Base-by-base conservation (phyloP, 345 rosid species). In the Eucalyptus victrix region DNA sequence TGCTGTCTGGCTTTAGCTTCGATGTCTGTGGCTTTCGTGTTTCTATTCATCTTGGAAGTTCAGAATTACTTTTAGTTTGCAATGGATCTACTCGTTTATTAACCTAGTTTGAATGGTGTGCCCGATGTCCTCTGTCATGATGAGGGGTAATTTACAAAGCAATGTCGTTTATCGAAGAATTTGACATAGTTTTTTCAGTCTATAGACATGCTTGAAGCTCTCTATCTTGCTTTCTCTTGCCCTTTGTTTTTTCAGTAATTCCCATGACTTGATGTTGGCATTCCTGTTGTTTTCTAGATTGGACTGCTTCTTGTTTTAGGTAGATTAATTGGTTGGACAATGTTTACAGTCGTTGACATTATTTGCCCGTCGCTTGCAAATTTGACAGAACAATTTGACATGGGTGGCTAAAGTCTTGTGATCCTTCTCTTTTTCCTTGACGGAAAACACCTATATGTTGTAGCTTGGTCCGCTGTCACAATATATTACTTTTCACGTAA, bases 291-390 rank as follows among this genome's bases (percentile, higher is more conserved):
- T 17, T 69, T 69, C 4, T 69, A 30, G 67, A 26, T 60, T 26
- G 67, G 67, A 60, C 12, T 11, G 26, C n/a, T 58, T 26, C 67
- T 26, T 26, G 67, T 11, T 26, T 26, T 60, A 8, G 26, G 14
- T 26, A 60, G 15, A 60, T 60, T 60, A 60, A 60, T 26, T 58
- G n/a, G 65, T 5, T 60, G 67, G n/a, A 26, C n/a, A 26, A 26
- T 26, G 32, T 60, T 60, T 26, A 58, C n/a, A 26, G n/a, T 58
- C 1, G 34, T 30, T 30, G 34, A 62, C 72, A 30, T 62, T 14
- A 3, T 16, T n/a, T n/a, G 19, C 21, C 40, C 40, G 3, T 67
- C 4, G 2, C 15, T 65, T 0, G 19, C 2, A n/a, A n/a, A n/a
- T n/a, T 65, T 65, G 37, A n/a, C 76, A 15, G 21, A 67, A 67